Conservation (phyloP, 2,329 filamentous ascomycete species). For the Knufia petricola region DNA sequence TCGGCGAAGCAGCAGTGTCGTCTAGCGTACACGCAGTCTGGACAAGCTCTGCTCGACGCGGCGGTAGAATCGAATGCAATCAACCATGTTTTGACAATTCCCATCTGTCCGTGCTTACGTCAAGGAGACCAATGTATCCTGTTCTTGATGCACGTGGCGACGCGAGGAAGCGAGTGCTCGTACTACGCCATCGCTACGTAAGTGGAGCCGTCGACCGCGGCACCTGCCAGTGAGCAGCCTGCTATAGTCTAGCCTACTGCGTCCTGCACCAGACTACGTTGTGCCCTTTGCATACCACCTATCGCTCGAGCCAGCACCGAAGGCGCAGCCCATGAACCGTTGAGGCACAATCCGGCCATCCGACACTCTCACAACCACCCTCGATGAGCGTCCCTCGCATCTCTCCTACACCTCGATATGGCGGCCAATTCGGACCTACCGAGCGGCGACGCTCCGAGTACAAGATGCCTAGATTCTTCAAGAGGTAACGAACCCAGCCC, state of each 20-base stretch:
- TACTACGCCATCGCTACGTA: not conserved
- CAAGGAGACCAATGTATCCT: not conserved
- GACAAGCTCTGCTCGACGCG: no score
- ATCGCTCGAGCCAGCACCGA: not conserved
- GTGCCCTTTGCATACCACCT: not conserved
- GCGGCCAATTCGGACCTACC: slow-evolving; percentile 45
- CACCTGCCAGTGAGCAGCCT: no score
- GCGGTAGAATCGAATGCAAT: no score
- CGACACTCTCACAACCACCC: not conserved
- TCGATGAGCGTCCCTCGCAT: slow-evolving; percentile 45
- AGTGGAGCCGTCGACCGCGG: no score
- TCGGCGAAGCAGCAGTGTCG: no score
- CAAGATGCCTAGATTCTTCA: slow-evolving; percentile 58
- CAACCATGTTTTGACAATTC: no score
- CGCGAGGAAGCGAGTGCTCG: not conserved
- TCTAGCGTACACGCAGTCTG: no score
- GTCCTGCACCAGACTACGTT: no score
- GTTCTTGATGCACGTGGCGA: not conserved
- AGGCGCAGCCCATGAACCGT: no score
- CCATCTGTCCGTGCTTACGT: no score
- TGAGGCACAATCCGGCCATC: not conserved
- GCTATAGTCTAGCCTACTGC: no score
- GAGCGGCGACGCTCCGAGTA: slow-evolving; percentile 43
- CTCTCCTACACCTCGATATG: slow-evolving; percentile 49
- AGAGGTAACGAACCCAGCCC: slow-evolving; percentile 34